phyloP scores from a whole-genome alignment of 139 green algal species.

The Deuterostichococcus epilithicus region DNA sequence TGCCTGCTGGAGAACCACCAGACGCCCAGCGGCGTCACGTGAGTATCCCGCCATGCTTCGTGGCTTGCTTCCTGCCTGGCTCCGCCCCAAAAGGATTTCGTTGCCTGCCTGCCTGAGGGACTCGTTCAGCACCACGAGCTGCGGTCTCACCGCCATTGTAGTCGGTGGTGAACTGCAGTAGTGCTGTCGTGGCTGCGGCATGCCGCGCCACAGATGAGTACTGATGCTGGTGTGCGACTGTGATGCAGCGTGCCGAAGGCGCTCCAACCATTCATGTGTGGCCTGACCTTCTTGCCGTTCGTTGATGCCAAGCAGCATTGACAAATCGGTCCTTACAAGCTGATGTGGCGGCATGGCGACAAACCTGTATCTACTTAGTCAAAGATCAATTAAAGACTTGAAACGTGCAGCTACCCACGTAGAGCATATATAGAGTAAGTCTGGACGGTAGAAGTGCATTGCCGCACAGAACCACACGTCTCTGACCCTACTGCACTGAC shows the following conservation, averaged over 20 bases:
- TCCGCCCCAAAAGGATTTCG: neutral
- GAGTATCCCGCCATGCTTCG: neutral
- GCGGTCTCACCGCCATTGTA: neutral
- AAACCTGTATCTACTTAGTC: no score
- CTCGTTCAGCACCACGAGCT: neutral
- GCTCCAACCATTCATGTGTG: conserved; percentile 88
- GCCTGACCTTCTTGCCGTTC: conserved; percentile 91
- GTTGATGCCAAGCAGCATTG: no score
- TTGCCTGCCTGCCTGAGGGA: neutral
- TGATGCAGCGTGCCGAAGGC: conserved; percentile 53
- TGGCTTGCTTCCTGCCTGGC: conserved; percentile 24
- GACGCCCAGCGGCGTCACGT: conserved; percentile 72
- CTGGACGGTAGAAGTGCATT: no score
- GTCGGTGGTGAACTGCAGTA: neutral
- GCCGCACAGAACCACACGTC: no score
- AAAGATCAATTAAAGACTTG: no score
- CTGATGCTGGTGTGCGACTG: neutral
- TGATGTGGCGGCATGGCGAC: no score
- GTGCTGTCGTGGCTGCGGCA: conserved; percentile 5
- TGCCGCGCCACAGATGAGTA: neutral
- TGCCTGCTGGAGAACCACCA: conserved; percentile 98
- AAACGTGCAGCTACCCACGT: no score
- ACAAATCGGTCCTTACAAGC: no score
- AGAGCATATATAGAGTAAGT: no score
- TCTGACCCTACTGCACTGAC: no score